phyloP scores from a whole-genome alignment of 2,329 filamentous ascomycete species.

The Ambrosiella beaveri region DNA sequence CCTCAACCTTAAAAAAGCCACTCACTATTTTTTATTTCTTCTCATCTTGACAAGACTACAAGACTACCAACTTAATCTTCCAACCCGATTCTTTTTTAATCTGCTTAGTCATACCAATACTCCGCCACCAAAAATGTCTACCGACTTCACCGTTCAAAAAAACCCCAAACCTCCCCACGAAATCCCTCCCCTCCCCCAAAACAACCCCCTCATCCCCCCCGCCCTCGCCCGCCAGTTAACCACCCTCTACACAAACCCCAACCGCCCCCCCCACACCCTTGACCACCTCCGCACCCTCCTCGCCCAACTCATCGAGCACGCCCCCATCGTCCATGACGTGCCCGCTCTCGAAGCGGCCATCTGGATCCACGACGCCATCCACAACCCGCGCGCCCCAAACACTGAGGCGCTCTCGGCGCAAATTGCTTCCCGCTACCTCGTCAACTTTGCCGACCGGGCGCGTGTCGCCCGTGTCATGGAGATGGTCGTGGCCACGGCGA shows the following conservation, averaged over 20 bases:
- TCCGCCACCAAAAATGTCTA: neutral
- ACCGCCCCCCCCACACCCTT: constrained; percentile 9
- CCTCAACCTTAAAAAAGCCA: no score
- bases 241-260: constrained; percentile 2
- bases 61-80: no score
- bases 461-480: constrained; percentile 6
- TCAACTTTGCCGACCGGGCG: neutral
- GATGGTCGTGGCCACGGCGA: constrained; percentile 9
- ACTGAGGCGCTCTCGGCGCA: constrained; percentile 21
- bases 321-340: constrained; percentile 3
- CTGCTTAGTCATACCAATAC: no score
- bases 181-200: neutral
- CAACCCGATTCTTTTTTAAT: no score
- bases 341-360: constrained; percentile 11
- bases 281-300: constrained; percentile 7
- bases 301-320: constrained; percentile 1
- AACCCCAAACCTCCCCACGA: neutral
- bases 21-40: no score
- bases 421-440: constrained; percentile 1
- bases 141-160: neutral
- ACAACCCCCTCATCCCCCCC: constrained; percentile 1
- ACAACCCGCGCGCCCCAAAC: constrained; percentile 6
- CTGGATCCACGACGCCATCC: constrained; percentile 12
- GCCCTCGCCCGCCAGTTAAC: neutral
- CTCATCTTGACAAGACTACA: no score